phyloP scores from a whole-genome alignment of 768 basidiomycete species.

The Lactarius indigo region DNA sequence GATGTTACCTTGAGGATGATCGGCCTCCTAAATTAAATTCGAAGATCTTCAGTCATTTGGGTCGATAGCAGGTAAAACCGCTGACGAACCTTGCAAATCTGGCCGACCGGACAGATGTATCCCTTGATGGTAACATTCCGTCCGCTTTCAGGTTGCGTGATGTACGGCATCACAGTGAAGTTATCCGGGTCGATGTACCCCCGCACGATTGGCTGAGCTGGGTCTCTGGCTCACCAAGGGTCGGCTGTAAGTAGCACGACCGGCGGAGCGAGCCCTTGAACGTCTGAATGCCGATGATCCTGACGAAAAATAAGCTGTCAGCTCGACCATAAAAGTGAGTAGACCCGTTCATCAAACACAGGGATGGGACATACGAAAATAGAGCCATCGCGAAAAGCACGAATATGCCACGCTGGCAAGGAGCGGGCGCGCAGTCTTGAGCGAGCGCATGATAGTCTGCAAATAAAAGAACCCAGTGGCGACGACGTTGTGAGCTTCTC shows the following conservation, averaged over 20 bases:
- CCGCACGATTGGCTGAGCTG: constrained; percentile 67
- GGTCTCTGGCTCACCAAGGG: constrained; percentile 49
- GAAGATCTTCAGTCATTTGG: neutral
- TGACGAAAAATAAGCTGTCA: constrained; percentile 29
- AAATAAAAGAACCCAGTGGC: neutral
- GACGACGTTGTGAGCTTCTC: neutral
- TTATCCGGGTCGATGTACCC: constrained; percentile 67
- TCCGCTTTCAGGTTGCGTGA: constrained; percentile 40
- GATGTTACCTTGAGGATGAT: constrained; percentile 62
- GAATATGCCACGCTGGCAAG: constrained; percentile 84
- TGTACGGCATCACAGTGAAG: constrained; percentile 43
- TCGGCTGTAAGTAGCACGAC: constrained; percentile 53
- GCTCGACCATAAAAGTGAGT: neutral
- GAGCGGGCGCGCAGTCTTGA: constrained; percentile 88
- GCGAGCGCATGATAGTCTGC: constrained; percentile 83
- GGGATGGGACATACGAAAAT: constrained; percentile 64
- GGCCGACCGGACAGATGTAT: constrained; percentile 85
- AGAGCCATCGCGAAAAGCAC: constrained; percentile 85
- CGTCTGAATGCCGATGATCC: constrained; percentile 91
- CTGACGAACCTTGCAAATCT: constrained; percentile 64
- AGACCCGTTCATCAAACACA: neutral
- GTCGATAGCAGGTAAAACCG: neutral
- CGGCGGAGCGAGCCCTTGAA: constrained; percentile 84
- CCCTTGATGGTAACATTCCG: constrained; percentile 56
- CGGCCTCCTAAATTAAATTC: constrained; percentile 44